These are phyloP conservation scores for Populus hybrid DNA, from an alignment of 441 rosid species.

Conservation along the genomic window DNA sequence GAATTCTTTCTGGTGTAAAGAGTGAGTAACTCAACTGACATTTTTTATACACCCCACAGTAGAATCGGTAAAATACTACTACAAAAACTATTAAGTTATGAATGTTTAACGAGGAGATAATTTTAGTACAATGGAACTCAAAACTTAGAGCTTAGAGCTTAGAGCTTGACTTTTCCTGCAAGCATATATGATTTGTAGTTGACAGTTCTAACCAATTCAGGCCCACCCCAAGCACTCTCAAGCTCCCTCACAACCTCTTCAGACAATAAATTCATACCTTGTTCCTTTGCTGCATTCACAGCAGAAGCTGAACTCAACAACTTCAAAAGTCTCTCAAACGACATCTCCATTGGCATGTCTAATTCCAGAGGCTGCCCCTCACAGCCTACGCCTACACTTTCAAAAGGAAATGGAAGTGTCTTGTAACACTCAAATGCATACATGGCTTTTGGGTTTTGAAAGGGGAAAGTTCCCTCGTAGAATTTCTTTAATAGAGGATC, in stretches of 20 bases:
- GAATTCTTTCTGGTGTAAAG: background rate
- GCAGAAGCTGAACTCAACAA: constrained; percentile 19
- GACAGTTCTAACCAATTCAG: constrained; percentile 26
- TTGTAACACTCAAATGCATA: constrained; percentile 25
- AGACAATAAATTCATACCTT: constrained; percentile 34
- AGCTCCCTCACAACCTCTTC: constrained; percentile 17
- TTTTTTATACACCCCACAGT: background rate
- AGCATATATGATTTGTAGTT: constrained; percentile 33
- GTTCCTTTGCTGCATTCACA: constrained; percentile 24
- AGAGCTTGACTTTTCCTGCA: constrained; percentile 22
- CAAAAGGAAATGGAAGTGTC: constrained; percentile 38
- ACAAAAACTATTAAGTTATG: too few species aligned
- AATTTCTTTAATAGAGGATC: constrained; percentile 16
- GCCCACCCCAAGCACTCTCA: constrained; percentile 32
- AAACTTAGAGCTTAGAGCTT: background rate
- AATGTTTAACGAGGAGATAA: background rate
- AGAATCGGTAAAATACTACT: background rate
- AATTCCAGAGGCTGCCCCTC: constrained; percentile 32
- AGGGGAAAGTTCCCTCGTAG: constrained; percentile 14
- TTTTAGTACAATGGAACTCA: background rate
- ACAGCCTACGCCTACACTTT: constrained; percentile 31
- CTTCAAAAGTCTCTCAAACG: constrained; percentile 24
- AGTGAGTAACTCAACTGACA: background rate
- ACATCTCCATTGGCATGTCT: constrained; percentile 27
- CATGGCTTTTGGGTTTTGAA: constrained; percentile 12